phyloP scores from a whole-genome alignment of 129 eudicot genomes.

The Heracleum sosnowskyi region DNA sequence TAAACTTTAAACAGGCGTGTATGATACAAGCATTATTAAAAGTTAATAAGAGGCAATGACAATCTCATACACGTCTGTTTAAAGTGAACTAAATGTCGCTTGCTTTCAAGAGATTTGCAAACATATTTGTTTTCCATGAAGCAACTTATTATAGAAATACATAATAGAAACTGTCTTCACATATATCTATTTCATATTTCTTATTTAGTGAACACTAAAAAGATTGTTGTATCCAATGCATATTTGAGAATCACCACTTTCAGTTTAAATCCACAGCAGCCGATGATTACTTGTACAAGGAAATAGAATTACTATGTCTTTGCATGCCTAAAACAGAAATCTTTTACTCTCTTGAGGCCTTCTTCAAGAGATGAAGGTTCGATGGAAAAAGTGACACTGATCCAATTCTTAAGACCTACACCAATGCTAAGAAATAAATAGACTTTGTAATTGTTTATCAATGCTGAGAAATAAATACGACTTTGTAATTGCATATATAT shows the following conservation, averaged over 20 bases:
- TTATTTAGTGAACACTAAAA: neutral
- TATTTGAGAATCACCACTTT: neutral
- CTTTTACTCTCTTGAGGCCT: constrained; percentile 54
- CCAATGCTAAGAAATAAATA: constrained; percentile 19
- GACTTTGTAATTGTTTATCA: neutral
- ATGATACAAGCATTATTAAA: no score
- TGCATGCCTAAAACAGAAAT: constrained; percentile 62
- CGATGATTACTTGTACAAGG: neutral
- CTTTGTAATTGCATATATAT: neutral
- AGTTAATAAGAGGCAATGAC: no score
- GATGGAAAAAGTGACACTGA: constrained; percentile 59
- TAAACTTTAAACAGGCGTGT: no score
- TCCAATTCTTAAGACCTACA: constrained; percentile 76
- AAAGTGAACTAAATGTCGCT: no score
- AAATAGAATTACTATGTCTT: constrained; percentile 22
- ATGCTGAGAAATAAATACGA: neutral
- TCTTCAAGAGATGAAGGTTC: constrained; percentile 67
- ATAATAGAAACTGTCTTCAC: no score
- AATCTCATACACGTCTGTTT: no score
- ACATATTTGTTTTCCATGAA: no score
- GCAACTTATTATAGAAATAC: no score
- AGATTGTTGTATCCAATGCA: neutral
- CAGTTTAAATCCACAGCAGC: neutral
- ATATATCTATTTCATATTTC: no score
- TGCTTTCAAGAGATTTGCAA: no score